Conservation (phyloP, 2,329 filamentous ascomycete genomes). For the Microdochium paspali region DNA sequence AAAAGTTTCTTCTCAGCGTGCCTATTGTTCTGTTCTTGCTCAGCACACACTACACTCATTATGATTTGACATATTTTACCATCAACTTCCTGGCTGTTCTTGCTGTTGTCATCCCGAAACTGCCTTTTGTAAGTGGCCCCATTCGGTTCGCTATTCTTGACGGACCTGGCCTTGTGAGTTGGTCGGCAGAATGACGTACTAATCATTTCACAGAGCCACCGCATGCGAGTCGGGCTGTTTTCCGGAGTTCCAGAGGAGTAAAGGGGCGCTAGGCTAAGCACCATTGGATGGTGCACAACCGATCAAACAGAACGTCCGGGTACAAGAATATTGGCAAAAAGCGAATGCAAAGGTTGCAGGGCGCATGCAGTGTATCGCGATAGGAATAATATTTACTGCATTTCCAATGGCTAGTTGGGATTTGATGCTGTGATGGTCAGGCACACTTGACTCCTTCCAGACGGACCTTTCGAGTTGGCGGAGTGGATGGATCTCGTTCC, state of each 20-base stretch:
- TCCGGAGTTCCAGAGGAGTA: conserved; percentile 57
- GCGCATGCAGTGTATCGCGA: neutral
- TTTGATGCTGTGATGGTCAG: neutral
- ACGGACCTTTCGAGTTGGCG: too few species aligned
- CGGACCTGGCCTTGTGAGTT: neutral
- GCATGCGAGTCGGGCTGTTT: conserved; percentile 68
- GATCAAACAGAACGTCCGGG: neutral
- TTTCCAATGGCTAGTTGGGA: neutral
- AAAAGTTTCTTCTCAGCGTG: conserved; percentile 94
- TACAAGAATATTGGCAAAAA: neutral
- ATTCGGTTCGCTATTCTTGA: neutral
- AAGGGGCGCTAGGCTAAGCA: neutral
- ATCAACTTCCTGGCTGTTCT: conserved; percentile 94
- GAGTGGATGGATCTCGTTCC: neutral
- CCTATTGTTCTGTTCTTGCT: conserved; percentile 90
- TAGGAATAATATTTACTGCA: neutral
- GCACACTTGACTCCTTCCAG: neutral
- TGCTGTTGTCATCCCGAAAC: conserved; percentile 89
- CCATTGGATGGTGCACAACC: neutral
- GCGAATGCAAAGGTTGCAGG: neutral
- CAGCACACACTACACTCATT: conserved; percentile 98
- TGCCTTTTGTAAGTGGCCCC: conserved; percentile 70
- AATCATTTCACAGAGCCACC: conserved; percentile 53
- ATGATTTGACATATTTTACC: conserved; percentile 91
- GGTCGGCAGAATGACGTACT: conserved; percentile 13